These are phyloP conservation scores for Xylaria sp. DNA, from an alignment of 2,329 filamentous ascomycete species.

Conservation along the genomic window DNA sequence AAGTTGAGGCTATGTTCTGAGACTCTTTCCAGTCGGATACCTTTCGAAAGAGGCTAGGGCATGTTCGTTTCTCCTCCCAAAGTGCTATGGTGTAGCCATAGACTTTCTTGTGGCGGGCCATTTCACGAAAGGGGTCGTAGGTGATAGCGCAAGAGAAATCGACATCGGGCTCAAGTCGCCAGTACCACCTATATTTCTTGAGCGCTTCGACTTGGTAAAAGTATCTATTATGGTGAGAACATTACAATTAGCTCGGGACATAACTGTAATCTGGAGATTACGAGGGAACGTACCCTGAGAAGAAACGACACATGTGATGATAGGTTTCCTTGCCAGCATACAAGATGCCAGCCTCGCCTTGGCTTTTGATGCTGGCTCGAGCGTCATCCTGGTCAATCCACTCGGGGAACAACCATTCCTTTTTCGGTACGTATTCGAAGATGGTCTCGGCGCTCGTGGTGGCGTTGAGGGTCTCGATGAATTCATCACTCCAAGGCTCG, in stretches of 20 bases:
- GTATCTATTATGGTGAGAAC: slow-evolving; percentile 45
- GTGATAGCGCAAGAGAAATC: slow-evolving; percentile 59
- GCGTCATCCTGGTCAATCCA: slow-evolving; percentile 50
- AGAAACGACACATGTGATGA: slow-evolving; percentile 58
- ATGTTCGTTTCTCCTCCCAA: slow-evolving; percentile 56
- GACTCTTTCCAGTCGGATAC: slow-evolving; percentile 57
- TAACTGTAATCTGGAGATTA: neutral
- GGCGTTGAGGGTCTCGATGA: slow-evolving; percentile 50
- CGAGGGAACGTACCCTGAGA: slow-evolving; percentile 53
- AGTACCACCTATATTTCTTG: slow-evolving; percentile 59
- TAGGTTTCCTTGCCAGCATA: slow-evolving; percentile 57
- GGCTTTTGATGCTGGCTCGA: slow-evolving; percentile 49
- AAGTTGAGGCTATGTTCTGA: slow-evolving; percentile 51
- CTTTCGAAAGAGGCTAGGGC: slow-evolving; percentile 56
- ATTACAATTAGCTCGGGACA: slow-evolving; percentile 11
- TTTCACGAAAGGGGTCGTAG: slow-evolving; percentile 60
- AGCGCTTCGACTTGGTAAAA: slow-evolving; percentile 58
- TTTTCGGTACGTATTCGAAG: slow-evolving; percentile 56
- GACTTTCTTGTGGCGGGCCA: slow-evolving; percentile 56
- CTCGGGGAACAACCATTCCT: slow-evolving; percentile 56
- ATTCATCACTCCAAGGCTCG: slow-evolving; percentile 54
- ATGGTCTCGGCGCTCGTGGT: slow-evolving; percentile 52
- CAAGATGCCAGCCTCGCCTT: slow-evolving; percentile 51
- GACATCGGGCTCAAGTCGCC: slow-evolving; percentile 59
- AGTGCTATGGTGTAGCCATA: slow-evolving; percentile 59